Evolutionary conservation across 768 basidiomycete genomes (phyloP), one percentile per base, ranked within the genome.

Genomic region (Agaricus bisporus): DNA sequence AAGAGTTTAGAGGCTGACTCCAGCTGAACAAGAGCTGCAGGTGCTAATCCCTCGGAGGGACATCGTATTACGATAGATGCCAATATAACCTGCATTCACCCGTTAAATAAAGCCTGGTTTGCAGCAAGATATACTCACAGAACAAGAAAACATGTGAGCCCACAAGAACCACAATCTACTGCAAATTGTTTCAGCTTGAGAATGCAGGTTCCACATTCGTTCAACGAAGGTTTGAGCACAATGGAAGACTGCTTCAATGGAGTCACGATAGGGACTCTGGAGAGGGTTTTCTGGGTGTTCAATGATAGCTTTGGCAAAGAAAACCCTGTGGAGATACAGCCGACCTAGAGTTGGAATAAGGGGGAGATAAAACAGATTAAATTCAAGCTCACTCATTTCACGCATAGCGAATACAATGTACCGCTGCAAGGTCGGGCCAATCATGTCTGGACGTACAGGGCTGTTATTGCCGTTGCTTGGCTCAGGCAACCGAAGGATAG

Each of bases 51-150:
- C 79, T 87, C 85, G 8, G 85, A 87, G 6, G 86, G 86, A 66
- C 85, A 87, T 44, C 85, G 75, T 17, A 85, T 88, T 11, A 88
- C 86, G 36, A 88, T 85, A 20, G 85, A 85, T 25, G 86, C 86
- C 48, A 88, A 68, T 45, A 88, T 73, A 57, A 88, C 86, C 83
- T 83, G 54, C 32, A 28, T 11, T 8, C 10, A 18, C 25, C 60
- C 37, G 51, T 22, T 41, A 49, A 18, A 41, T 35, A 28, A 43
- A 29, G 10, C 63, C 43, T 35, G 28, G 18, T 39, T 49, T 9
- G 44, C 39, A 41, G 46, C 37, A 29, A 45, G 29, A 45, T 48
- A 42, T 38, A 72, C 81, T 64, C 65, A 84, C 83, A 37, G 82
- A 77, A 62, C 81, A 84, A n/a, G 83, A 85, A 67, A 86, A 78